Conservation (phyloP, 441 rosid genomes). For the Erodium moschatum region DNA sequence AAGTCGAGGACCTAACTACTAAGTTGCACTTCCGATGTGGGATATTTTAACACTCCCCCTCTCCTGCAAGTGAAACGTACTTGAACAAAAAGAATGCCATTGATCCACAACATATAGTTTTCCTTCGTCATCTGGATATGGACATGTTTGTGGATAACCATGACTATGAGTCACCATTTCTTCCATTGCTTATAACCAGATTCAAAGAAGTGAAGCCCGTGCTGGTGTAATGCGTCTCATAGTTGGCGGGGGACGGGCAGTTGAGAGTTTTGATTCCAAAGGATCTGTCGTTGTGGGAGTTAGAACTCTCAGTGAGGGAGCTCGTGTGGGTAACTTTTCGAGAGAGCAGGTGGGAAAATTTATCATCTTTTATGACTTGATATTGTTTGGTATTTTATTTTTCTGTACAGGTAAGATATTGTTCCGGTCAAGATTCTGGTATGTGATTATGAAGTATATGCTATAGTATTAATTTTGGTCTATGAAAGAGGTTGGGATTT, state of each 20-base stretch:
- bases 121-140: slow-evolving; percentile 1
- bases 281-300: slow-evolving; percentile 98
- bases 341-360: slow-evolving; percentile 79
- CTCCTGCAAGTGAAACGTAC: not conserved
- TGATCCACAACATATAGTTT: not conserved
- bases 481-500: not conserved
- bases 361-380: not conserved
- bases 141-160: slow-evolving; percentile 8
- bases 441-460: not conserved
- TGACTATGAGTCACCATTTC: not conserved
- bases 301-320: slow-evolving; percentile 97
- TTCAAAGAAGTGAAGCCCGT: slow-evolving; percentile 67
- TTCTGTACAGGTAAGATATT: not conserved
- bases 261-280: slow-evolving; percentile 66
- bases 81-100: slow-evolving; percentile 11
- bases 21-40: no score
- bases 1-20: no score
- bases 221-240: slow-evolving; percentile 98
- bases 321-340: slow-evolving; percentile 93
- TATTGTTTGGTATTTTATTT: not conserved
- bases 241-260: slow-evolving; percentile 98
- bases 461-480: not conserved
- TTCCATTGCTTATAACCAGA: slow-evolving; percentile 31
- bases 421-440: not conserved
- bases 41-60: no score